phyloP scores from a whole-genome alignment of 2,329 filamentous ascomycete species.

The Monilinia fructicola region DNA sequence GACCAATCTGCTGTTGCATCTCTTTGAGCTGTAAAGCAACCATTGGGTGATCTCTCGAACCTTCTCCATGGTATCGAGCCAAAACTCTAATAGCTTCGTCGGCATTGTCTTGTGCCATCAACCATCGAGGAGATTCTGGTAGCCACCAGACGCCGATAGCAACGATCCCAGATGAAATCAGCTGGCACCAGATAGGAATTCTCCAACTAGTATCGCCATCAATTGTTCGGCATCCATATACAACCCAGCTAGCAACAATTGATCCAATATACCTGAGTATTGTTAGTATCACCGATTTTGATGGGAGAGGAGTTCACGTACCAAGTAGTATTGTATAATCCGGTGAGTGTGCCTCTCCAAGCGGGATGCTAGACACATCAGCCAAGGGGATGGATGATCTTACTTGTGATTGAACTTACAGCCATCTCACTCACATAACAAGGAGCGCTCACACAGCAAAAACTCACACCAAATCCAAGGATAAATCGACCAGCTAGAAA shows the following conservation, averaged over 20 bases:
- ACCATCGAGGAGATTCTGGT: slow-evolving; percentile 58
- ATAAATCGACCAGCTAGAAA: no score
- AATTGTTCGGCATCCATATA: slow-evolving; percentile 26
- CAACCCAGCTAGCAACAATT: slow-evolving; percentile 35
- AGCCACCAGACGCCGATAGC: slow-evolving; percentile 47
- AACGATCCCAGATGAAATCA: slow-evolving; percentile 33
- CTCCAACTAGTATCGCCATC: slow-evolving; percentile 35
- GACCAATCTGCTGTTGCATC: slow-evolving; percentile 27
- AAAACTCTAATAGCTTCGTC: slow-evolving; percentile 44
- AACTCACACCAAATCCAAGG: no score
- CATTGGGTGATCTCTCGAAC: slow-evolving; percentile 35
- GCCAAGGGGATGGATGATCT: no score
- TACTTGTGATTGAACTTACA: no score
- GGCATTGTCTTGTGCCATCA: slow-evolving; percentile 41
- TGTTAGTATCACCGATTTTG: not conserved
- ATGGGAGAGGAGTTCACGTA: not conserved
- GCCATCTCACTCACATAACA: no score
- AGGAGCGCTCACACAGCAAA: no score
- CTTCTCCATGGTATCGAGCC: slow-evolving; percentile 56
- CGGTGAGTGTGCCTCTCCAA: no score
- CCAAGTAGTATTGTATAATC: slow-evolving; percentile 47
- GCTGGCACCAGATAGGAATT: slow-evolving; percentile 42
- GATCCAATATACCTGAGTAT: slow-evolving; percentile 34
- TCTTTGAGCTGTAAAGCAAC: slow-evolving; percentile 37
- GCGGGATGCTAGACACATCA: no score